Evolutionary conservation across 2,329 filamentous ascomycete species (phyloP), one percentile per base, ranked within the genome.

Genomic region (Phoma herbarum): DNA sequence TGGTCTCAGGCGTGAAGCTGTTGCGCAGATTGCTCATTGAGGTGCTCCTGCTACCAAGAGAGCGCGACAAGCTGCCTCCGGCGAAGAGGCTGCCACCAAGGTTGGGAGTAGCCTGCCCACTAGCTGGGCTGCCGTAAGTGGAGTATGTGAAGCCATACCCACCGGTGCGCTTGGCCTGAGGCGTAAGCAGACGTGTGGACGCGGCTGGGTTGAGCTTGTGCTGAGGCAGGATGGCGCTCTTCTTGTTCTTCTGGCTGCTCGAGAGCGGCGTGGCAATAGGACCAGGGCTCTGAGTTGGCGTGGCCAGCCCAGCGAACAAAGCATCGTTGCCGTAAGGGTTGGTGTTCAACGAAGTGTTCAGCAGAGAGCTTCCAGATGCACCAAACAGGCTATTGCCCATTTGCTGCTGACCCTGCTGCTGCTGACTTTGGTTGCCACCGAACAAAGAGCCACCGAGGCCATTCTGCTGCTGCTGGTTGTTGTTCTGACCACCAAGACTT

Each of bases 71-170:
- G 71, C 88, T 90, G n/a, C 87, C 83, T 52, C 79, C 79, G 23
- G 69, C 64, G 37, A 76, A 70, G 12, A 76, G 59, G 47, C 73
- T 76, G 35, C 68, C 67, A 7, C 90, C 93, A 39, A 90, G 91
- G 69, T 95, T 84, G 72, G 89, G 84, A 4, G 90, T 85, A 22
- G 85, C 86, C 20, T 55, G 52, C 3, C 52, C 47, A 66, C 87
- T 91, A 57, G 83, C 87, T 6, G 94, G 93, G 1, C 90, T 93
- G 43, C 92, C 92, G 69, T 96, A 97, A 2, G 89, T 93, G 64
- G 93, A 96, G 78, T 97, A 97, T 2, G 90, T 93, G 75, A 97
- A 96, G 2, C 94, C 94, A 73, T 92, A 97, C 5, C 92, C 92
- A 55, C 79, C 80, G 29, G 63, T 55, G 28, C 90, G 86, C 79